Evolutionary conservation across 2,329 filamentous ascomycete species (phyloP).

Genomic region (Xylaria sp.): DNA sequence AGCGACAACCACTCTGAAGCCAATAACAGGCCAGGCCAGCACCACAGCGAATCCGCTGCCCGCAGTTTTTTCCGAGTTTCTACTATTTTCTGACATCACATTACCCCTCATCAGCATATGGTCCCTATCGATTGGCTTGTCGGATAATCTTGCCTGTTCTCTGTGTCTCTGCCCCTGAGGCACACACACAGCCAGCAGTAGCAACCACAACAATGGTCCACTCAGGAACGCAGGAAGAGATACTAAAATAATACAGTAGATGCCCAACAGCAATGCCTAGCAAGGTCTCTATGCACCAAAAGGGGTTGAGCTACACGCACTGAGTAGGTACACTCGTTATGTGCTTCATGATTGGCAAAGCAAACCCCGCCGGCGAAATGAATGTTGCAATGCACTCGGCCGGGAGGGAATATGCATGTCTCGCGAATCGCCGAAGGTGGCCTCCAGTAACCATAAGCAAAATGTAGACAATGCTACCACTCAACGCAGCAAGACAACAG

Average conservation of each 20-base stretch:
- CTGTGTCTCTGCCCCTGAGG: not conserved
- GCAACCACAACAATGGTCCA: not conserved
- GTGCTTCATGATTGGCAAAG: slow-evolving; percentile 9
- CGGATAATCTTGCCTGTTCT: not conserved
- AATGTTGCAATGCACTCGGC: slow-evolving; percentile 14
- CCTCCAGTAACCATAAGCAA: slow-evolving; percentile 2
- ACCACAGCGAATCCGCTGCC: slow-evolving; percentile 4
- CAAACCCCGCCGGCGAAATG: slow-evolving; percentile 10
- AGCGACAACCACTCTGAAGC: not conserved
- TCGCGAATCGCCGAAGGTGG: slow-evolving; percentile 26
- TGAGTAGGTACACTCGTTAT: not conserved
- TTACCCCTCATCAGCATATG: not conserved
- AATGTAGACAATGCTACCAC: not conserved
- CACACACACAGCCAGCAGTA: slow-evolving; percentile 12
- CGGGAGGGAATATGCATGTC: slow-evolving; percentile 29
- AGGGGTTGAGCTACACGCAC: too few relatives aligned
- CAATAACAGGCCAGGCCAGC: slow-evolving; percentile 13
- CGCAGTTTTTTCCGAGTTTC: slow-evolving; percentile 1
- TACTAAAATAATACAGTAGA: slow-evolving; percentile 6
- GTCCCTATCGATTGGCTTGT: not conserved
- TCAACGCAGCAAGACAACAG: not conserved
- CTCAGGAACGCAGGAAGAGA: not conserved
- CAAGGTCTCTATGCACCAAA: not conserved
- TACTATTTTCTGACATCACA: slow-evolving; percentile 18
- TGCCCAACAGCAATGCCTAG: slow-evolving; percentile 17